Base-by-base conservation (phyloP, 2,329 filamentous ascomycete genomes). In the Nothopassalora personata region DNA sequence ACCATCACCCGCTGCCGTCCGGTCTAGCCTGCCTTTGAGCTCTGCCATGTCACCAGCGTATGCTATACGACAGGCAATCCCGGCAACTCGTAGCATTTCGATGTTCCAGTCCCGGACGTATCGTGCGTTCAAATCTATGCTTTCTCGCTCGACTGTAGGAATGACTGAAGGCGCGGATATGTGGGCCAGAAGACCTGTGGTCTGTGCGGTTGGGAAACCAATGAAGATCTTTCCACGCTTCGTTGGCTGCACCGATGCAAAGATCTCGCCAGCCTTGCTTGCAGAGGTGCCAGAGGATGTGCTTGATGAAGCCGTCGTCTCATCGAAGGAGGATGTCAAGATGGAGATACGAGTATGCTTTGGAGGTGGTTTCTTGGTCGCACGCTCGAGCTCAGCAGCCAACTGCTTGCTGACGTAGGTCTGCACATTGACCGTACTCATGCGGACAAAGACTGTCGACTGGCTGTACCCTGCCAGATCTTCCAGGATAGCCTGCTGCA, bases 91-190 rank as follows among this genome's bases (percentile, higher is more conserved):
- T 43, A 99, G 80, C 80, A 99, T 90, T 72, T 97, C 94, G 23
- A 90, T 81, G 68, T 99, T 99, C 95, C 94, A 99, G 15, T 87
- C 91, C 62, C 91, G 87, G 15, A 99, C 93, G 80, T 91, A 96
- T 57, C 92, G 86, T 15, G 94, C 95, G 72, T 99, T 97, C 63
- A 99, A 80, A 73, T 99, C 94, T 59, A 99, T 96, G 56, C 91
- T 94, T 72, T 99, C 94, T 71, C 94, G 86, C 74, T 99, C 94
- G 2, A 99, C 95, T 0, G 94, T 99, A 0, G 94, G 94, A 58
- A 99, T 99, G 13, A 99, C 87, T 0, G 93, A 97, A 1, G 92
- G 94, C 0, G 94, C 94, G 11, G 93, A 97, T 31, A 99, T 89
- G 73, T 99, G 94, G 71, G 95, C 89, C 15, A 93, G 89, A 30